Evolutionary conservation across 108 stramenopile genomes (phyloP), one percentile per base, ranked within the genome.

Genomic region (Skeletonema tropicum): DNA sequence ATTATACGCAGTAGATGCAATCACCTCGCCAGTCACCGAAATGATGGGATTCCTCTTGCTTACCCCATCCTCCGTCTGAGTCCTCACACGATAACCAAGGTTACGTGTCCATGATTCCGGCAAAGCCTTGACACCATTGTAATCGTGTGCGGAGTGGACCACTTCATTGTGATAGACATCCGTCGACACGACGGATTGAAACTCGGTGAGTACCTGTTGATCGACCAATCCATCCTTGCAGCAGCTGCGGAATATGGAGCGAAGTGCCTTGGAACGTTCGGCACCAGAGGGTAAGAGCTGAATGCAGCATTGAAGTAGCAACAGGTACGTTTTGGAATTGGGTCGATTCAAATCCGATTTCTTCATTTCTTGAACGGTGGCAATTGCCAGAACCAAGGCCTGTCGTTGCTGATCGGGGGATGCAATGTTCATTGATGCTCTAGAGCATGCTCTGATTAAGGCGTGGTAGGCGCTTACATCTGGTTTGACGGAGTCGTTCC

Each of bases 101-200:
- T 91, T 88, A 6, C 86, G 65, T 9, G 91, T 94, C 93, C 93
- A 94, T 32, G 76, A 73, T 67, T 90, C 89, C 8, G 91, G 90
- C 12, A 91, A 74, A 5, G 74, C 71, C 65, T 73, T 74, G 3
- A 85, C 76, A 35, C 76, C 84, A 33, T 75, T 84, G 39, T 82
- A 82, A 42, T 82, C 85, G 4, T 81, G 59, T 45, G 80, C 80
- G 15, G 59, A 21, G 32, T 66, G 31, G 0, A 94, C 78, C 15
- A 94, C 89, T 58, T 92, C 49, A 30, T 80, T 76, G 31, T 82
- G 79, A 79, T 88, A 92, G 8, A 73, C 57, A 30, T 91, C 89
- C 1, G 76, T 19, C 6, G 93, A 79, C 26, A 88, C 82, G 2
- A 62, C 69, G 10, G 52, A 38, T 66, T 86, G 80, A 68, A 94